Evolutionary conservation across 768 basidiomycete genomes (phyloP).

Genomic region (Suillus hirtellus): DNA sequence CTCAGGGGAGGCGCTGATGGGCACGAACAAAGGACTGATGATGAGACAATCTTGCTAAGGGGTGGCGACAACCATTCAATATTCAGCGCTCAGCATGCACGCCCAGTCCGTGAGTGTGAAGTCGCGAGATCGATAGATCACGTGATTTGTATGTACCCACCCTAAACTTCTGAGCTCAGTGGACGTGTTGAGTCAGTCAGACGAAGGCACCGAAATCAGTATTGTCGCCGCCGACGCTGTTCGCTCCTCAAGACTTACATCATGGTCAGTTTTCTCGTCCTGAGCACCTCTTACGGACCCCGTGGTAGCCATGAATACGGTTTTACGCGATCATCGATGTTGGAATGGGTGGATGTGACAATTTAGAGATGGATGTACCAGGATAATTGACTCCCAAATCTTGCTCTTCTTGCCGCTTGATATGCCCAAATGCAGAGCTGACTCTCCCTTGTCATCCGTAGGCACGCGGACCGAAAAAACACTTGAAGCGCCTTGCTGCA

Average conservation of each 20-base stretch:
- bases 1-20: too few relatives aligned
- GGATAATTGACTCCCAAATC: slow-evolving; percentile 6
- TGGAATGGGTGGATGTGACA: slow-evolving; percentile 30
- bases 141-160: slow-evolving; percentile 23
- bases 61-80: too few relatives aligned
- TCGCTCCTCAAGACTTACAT: slow-evolving; percentile 29
- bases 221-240: slow-evolving; percentile 21
- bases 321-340: slow-evolving; percentile 3
- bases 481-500: slow-evolving; percentile 95
- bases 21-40: too few relatives aligned
- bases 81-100: too few relatives aligned
- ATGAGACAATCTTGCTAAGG: too few relatives aligned
- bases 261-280: slow-evolving; percentile 32
- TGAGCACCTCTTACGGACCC: background rate
- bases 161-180: slow-evolving; percentile 22
- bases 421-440: slow-evolving; percentile 15
- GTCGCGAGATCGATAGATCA: slow-evolving; percentile 15
- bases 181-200: slow-evolving; percentile 5
- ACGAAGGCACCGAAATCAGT: slow-evolving; percentile 24
- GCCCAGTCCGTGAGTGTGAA: too few relatives aligned
- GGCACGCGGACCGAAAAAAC: slow-evolving; percentile 99
- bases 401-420: slow-evolving; percentile 4
- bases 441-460: slow-evolving; percentile 35
- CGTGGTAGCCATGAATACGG: background rate
- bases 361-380: slow-evolving; percentile 21